A percentile compares a stretch with the other conserved stretches of the same genome.
Evolutionary conservation across 2,329 filamentous ascomycete genomes (phyloP).

Genomic region (Venturia carpophila): DNA sequence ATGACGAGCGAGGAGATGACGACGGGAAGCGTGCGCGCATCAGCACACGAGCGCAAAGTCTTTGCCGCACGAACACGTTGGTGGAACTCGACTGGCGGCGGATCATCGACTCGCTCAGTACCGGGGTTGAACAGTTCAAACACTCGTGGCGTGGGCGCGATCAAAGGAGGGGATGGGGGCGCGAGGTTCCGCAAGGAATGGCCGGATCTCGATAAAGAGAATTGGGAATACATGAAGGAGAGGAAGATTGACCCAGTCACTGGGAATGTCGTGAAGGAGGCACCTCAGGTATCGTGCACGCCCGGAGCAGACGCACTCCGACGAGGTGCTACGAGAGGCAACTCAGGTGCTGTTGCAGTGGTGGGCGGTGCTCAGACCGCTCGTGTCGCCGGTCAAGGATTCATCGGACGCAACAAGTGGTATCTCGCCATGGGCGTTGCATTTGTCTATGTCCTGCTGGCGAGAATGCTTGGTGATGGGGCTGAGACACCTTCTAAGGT

Average conservation of each 20-base stretch:
- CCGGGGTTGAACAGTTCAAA: slow-evolving; percentile 35
- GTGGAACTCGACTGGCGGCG: slow-evolving; percentile 96
- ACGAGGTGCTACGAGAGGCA: slow-evolving; percentile 50
- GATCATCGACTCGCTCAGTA: slow-evolving; percentile 51
- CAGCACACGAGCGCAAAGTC: slow-evolving; percentile 66
- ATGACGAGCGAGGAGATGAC: slow-evolving; percentile 99
- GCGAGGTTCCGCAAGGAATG: slow-evolving; percentile 84
- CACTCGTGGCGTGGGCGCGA: slow-evolving; percentile 50
- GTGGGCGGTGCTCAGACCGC: slow-evolving; percentile 73
- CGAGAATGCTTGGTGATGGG: slow-evolving; percentile 45
- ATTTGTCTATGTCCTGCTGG: slow-evolving; percentile 76
- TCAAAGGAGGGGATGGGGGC: slow-evolving; percentile 87
- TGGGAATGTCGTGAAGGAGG: slow-evolving; percentile 54
- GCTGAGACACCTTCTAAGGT: neutral
- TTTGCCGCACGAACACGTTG: slow-evolving; percentile 73
- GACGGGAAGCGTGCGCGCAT: slow-evolving; percentile 76
- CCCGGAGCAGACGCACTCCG: slow-evolving; percentile 56
- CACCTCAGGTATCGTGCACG: slow-evolving; percentile 44
- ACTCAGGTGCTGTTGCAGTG: slow-evolving; percentile 49
- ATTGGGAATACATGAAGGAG: slow-evolving; percentile 85
- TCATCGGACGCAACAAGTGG: slow-evolving; percentile 73
- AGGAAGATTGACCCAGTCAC: slow-evolving; percentile 70
- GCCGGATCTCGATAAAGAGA: slow-evolving; percentile 81
- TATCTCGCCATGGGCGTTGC: slow-evolving; percentile 61
- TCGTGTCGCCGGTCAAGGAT: slow-evolving; percentile 71